Base-by-base conservation (phyloP, 768 basidiomycete genomes). In the Ramaria sp. region DNA sequence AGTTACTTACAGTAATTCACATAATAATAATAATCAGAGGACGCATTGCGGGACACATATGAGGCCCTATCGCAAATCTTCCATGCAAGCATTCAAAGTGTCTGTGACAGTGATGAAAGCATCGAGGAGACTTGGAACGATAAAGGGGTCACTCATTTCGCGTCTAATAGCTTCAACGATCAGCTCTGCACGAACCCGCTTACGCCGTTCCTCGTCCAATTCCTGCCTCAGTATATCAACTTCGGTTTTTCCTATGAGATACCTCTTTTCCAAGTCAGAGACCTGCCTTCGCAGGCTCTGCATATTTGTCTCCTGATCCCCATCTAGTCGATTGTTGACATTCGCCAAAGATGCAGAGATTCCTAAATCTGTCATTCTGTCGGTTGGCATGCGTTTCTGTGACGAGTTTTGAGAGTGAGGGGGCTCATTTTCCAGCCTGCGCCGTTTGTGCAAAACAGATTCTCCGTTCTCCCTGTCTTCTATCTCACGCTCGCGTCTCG, bases 41-140 rank as follows among this genome's bases (percentile, higher is more conserved):
- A 27, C n/a, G 33, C 11, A 34, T 5, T 13, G 34, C 13, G 2
- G 13, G 34, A 13, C 9, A 37, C 13, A 9, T 37, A 37, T 7
- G 9, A 37, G 6, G 33, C 9, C 34, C 34, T 37, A 10, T 37
- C 2, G 34, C 34, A 37, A 37, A 9, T 37, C 34, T 37, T 37
- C 34, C 34, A 13, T 3, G 34, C 34, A 37, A 37, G 4, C 45
- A 17, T 27, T 46, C 9, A n/a, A 46, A 46, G 17, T 27, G 10
- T 46, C 31, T 12, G 42, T 20, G n/a, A 55, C 6, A 19, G 31
- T 24, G 30, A 55, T 55, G 31, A 55, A 55, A 20, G 54, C 54
- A 20, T 55, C 54, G 42, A 55, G 17, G 5, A 55, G 54, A 55
- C 43, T 24, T 9, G 39, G 54, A 43, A 43, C 54, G 31, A 55